phyloP scores from a whole-genome alignment of 2,329 filamentous ascomycete species.

The Blastomyces percursus region DNA sequence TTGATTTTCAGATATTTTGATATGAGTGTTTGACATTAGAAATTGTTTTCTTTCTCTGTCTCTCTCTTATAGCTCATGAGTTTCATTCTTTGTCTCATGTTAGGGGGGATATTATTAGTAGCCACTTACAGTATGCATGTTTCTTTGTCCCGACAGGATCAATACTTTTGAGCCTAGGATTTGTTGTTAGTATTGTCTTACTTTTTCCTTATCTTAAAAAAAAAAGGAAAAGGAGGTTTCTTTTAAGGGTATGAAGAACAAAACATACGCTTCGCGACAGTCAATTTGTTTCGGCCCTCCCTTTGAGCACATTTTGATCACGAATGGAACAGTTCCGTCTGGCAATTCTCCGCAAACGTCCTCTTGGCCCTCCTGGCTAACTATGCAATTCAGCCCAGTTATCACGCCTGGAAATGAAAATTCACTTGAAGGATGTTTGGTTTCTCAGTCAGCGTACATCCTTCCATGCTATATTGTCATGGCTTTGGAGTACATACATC shows the following conservation, averaged over 20 bases:
- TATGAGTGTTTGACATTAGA: background rate
- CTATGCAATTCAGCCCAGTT: background rate
- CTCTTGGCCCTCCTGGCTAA: background rate
- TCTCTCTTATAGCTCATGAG: background rate
- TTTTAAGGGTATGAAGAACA: background rate
- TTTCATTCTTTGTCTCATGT: slow-evolving; percentile 12
- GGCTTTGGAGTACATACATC: background rate
- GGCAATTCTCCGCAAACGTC: background rate
- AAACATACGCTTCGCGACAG: slow-evolving; percentile 1
- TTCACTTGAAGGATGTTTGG: background rate
- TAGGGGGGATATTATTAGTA: background rate
- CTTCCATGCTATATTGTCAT: background rate
- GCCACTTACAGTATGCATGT: slow-evolving; percentile 1
- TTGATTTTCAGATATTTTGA: background rate
- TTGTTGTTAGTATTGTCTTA: background rate
- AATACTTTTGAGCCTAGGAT: background rate
- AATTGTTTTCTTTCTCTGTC: background rate
- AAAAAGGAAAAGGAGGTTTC: background rate
- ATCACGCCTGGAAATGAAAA: background rate
- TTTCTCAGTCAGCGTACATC: background rate
- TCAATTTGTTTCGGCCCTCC: background rate
- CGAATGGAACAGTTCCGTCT: background rate
- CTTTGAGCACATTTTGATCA: background rate
- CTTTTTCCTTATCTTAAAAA: background rate
- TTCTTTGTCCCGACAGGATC: background rate